These are phyloP conservation scores for Conticribra weissflogii DNA, from an alignment of 108 stramenopile genomes.

Conservation along the genomic window DNA sequence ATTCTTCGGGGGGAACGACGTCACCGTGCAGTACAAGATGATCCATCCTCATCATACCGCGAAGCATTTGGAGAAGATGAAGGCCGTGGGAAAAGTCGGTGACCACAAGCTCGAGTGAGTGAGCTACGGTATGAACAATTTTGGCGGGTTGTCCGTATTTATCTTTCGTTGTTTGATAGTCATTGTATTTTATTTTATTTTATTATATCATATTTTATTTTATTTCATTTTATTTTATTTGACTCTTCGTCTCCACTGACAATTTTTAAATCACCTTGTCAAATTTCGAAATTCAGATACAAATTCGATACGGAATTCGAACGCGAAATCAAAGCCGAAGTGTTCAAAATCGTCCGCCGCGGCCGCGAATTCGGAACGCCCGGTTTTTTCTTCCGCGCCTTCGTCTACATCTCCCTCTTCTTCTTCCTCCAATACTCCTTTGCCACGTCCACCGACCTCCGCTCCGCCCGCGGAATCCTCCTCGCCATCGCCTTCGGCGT, in stretches of 20 bases:
- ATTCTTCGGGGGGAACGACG: conserved; percentile 91
- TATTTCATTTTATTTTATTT: background rate
- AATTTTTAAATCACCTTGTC: background rate
- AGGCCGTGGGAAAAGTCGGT: conserved; percentile 66
- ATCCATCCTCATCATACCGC: conserved; percentile 89
- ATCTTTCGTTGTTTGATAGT: too few relatives aligned
- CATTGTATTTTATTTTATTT: conserved; percentile 1
- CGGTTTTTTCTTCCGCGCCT: conserved; percentile 75
- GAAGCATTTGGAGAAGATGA: conserved; percentile 91
- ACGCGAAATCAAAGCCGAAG: conserved; percentile 85
- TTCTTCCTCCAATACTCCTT: conserved; percentile 64
- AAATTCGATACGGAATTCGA: conserved; percentile 87
- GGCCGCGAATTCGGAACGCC: conserved; percentile 85
- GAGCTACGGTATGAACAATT: too few relatives aligned
- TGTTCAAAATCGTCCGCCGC: conserved; percentile 88
- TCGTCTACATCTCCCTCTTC: conserved; percentile 72
- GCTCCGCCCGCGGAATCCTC: conserved; percentile 14
- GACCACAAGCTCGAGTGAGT: conserved; percentile 78
- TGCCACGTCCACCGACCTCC: conserved; percentile 48
- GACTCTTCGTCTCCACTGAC: background rate
- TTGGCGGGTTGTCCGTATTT: too few relatives aligned
- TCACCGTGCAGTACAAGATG: conserved; percentile 90
- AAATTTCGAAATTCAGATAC: conserved; percentile 49
- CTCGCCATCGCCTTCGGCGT: conserved; percentile 81
- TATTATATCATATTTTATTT: conserved; percentile 2